Conservation (phyloP, 78 protist species). For the Dictyostelium discoideum region dicty_2.7 NC_007088.5:3108001-3108500, state of each 20-base stretch:
- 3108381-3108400: conserved; percentile 86
- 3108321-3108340: conserved; percentile 80
- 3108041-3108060: conserved; percentile 75
- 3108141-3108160: conserved; percentile 80
- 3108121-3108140: conserved; percentile 86
- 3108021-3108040: conserved; percentile 85
- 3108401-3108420: conserved; percentile 44
- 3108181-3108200: conserved; percentile 50
- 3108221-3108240: conserved; percentile 86
- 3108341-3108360: conserved; percentile 90
- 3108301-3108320: conserved; percentile 71
- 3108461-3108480: conserved; percentile 20
- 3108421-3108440: conserved; percentile 72
- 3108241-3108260: conserved; percentile 88
- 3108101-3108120: conserved; percentile 90
- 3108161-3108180: conserved; percentile 50
- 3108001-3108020: conserved; percentile 79
- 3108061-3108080: conserved; percentile 83
- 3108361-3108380: conserved; percentile 85
- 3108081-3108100: conserved; percentile 89
- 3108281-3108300: conserved; percentile 75
- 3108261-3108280: conserved; percentile 92
- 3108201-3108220: conserved; percentile 84
- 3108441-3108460: conserved; percentile 53
- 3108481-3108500: conserved; percentile 92